Evolutionary conservation across 176 grass and related monocot species (phyloP).

Genomic region (Musa itinerans): DNA sequence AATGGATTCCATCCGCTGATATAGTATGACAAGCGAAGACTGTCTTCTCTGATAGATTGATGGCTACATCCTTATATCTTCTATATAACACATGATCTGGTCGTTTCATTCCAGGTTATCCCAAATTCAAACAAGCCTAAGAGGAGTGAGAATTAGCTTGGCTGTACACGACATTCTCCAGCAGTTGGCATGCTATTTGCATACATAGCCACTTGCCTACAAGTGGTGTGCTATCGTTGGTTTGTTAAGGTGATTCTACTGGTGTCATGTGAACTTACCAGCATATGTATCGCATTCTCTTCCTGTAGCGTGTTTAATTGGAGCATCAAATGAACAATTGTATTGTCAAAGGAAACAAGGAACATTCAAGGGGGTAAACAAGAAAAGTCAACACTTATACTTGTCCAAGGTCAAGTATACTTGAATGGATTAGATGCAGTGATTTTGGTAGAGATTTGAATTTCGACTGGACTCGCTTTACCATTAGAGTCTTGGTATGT

Average conservation of each 20-base stretch:
- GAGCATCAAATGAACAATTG: neutral
- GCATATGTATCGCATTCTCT: neutral
- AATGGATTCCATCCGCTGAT: constrained; percentile 33
- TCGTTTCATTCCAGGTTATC: constrained; percentile 1
- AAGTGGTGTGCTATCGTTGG: neutral
- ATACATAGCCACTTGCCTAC: neutral
- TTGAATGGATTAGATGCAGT: too few relatives aligned
- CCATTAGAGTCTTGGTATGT: too few relatives aligned
- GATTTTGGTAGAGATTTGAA: too few relatives aligned
- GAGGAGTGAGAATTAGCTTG: constrained; percentile 1
- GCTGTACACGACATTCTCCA: too few relatives aligned
- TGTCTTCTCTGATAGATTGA: neutral
- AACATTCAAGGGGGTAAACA: neutral
- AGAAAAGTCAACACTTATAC: too few relatives aligned
- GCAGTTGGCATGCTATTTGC: neutral
- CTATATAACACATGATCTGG: neutral
- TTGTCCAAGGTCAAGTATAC: too few relatives aligned
- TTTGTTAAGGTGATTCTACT: neutral
- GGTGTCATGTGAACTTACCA: neutral
- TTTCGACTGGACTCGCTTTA: too few relatives aligned
- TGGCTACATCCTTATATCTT: neutral
- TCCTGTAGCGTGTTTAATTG: neutral
- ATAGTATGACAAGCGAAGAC: neutral
- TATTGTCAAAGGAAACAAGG: neutral
- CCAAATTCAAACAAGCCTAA: constrained; percentile 8